Conservation (phyloP, 352 stramenopile genomes). For the Phytophthora agathidicida region DNA sequence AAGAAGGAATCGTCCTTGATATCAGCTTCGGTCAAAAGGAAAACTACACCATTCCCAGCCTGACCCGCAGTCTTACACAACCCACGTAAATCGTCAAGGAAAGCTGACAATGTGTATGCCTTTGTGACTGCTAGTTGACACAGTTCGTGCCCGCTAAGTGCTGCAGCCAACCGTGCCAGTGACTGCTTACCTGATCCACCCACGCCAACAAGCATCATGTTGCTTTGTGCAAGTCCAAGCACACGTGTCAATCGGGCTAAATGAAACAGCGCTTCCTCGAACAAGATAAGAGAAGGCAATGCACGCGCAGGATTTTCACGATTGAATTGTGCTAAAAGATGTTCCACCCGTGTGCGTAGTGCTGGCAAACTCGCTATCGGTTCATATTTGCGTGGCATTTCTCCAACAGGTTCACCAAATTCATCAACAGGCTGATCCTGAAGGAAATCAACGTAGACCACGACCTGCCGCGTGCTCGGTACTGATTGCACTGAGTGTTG, state of each 20-base stretch:
- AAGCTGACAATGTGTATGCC: constrained; percentile 80
- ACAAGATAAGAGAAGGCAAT: constrained; percentile 86
- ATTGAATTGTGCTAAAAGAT: constrained; percentile 82
- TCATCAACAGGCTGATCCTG: constrained; percentile 84
- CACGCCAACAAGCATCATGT: constrained; percentile 92
- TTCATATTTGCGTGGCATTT: constrained; percentile 89
- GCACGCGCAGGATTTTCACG: constrained; percentile 68
- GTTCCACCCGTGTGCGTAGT: constrained; percentile 62
- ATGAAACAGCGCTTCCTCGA: constrained; percentile 90
- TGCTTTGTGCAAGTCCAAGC: constrained; percentile 81
- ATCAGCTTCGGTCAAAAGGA: constrained; percentile 89
- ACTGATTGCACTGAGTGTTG: constrained; percentile 21
- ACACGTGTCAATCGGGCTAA: constrained; percentile 85
- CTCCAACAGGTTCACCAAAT: constrained; percentile 75
- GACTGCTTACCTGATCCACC: constrained; percentile 91
- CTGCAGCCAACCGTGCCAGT: constrained; percentile 76
- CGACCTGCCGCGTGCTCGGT: constrained; percentile 2
- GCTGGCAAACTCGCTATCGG: constrained; percentile 45
- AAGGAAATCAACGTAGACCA: constrained; percentile 88
- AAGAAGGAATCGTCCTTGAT: constrained; percentile 93
- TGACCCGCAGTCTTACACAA: constrained; percentile 89
- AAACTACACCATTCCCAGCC: constrained; percentile 78
- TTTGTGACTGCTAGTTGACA: constrained; percentile 92
- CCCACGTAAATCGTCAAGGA: constrained; percentile 87
- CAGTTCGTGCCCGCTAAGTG: constrained; percentile 74